Base-by-base conservation (phyloP, 139 green algal genomes). In the Parachlorella kessleri region DNA sequence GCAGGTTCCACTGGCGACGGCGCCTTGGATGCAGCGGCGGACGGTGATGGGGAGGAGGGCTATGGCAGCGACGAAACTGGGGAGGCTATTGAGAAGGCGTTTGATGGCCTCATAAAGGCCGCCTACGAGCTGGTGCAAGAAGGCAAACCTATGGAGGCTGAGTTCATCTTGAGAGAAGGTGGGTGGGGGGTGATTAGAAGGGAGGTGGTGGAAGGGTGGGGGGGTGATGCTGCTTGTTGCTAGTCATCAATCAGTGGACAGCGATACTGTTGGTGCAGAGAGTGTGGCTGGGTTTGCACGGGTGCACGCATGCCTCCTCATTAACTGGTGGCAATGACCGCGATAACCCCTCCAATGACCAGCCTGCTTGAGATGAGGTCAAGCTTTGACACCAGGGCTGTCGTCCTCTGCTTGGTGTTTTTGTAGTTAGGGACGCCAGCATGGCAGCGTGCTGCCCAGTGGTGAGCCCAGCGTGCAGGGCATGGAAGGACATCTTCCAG, bases 91-190 rank as follows among this genome's bases (percentile, higher is more conserved):
- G 32, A 38, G 26, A 59, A 73, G 36, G 78, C 78, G 3, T 84
- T 84, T 69, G 73, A 77, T 35, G 32, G 39, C 28, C 73, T 84
- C 10, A 85, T 81, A 18, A 8, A 35, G 55, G 76, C 71, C 8
- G 73, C 80, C 0, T 85, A 76, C 39, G 64, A 85, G 59, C 55
- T 85, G 48, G 41, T 80, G 33, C 26, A 55, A 32, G 39, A 80
- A 26, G 80, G 80, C 32, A 85, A 78, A 28, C 73, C 80, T 3
- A 69, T 70, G 63, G 71, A 85, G 18, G 80, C 80, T 18, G 80
- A 85, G 33, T 65, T 69, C 23, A 40, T 85, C 23, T 59, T 85
- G 26, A 2, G 21, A 1, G 66, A 85, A 55, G 80, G 75, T 81
- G 48, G 8, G 66, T 55, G 67, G 37, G 6, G 37, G 38, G 8